Percentiles rank a stretch among this genome's conserved stretches.
Evolutionary conservation across 176 grass and related monocot genomes (phyloP).

Genomic region (Oryza punctata): DNA sequence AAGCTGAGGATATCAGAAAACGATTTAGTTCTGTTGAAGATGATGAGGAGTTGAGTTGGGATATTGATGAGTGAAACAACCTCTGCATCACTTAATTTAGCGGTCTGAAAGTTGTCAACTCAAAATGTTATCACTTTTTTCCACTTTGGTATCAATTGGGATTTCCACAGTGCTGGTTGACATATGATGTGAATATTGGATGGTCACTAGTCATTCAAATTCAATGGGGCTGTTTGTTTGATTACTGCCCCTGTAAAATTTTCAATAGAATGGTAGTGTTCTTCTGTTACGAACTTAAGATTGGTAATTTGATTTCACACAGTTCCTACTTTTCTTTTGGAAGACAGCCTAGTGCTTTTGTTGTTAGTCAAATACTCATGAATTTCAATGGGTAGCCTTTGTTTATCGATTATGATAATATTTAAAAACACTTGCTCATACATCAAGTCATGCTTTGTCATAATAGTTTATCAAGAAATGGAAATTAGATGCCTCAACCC

Average conservation of each 20-base stretch:
- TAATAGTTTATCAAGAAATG: neutral
- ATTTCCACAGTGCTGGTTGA: constrained; percentile 17
- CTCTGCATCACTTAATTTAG: neutral
- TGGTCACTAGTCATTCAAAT: constrained; percentile 35
- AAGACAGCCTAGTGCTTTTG: neutral
- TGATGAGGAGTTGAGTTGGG: constrained; percentile 81
- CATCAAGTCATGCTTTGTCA: neutral
- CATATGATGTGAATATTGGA: constrained; percentile 40
- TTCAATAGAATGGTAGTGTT: constrained; percentile 22
- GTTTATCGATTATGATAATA: neutral
- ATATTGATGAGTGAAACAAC: constrained; percentile 65
- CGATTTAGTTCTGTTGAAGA: constrained; percentile 59
- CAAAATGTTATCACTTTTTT: constrained; percentile 15
- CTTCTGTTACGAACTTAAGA: constrained; percentile 12
- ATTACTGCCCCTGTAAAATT: constrained; percentile 13
- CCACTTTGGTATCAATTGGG: constrained; percentile 16
- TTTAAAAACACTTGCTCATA: neutral
- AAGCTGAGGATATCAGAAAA: constrained; percentile 65
- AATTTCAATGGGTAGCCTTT: neutral
- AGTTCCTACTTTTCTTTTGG: neutral
- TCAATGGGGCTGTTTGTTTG: constrained; percentile 28
- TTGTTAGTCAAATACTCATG: neutral
- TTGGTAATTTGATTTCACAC: constrained; percentile 19
- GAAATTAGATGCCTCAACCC: neutral
- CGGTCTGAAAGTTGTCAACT: neutral